Evolutionary conservation across 179 eudicot genomes (phyloP).

Genomic region (Spinacia oleracea): DNA sequence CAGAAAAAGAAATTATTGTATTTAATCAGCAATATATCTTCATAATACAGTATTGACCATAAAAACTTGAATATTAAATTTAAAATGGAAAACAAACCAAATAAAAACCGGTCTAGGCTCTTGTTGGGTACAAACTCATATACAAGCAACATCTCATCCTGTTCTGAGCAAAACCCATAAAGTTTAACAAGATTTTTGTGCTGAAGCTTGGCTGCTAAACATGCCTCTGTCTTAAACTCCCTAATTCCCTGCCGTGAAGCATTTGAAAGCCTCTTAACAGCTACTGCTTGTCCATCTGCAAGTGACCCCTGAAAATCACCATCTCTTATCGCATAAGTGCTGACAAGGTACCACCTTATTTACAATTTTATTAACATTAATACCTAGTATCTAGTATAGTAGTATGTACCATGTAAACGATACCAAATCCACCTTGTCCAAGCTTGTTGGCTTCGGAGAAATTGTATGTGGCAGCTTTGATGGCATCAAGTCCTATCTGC

Average conservation of each 20-base stretch:
- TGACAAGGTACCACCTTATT: no score
- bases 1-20: no score
- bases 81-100: slow-evolving; percentile 20
- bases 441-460: slow-evolving; percentile 38
- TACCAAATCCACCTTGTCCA: slow-evolving; percentile 58
- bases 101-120: slow-evolving; percentile 33
- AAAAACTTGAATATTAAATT: no score
- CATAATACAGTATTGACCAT: no score
- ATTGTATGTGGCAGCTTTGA: slow-evolving; percentile 42
- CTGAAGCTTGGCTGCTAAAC: slow-evolving; percentile 37
- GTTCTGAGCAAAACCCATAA: slow-evolving; percentile 33
- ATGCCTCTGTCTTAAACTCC: slow-evolving; percentile 37
- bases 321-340: neutral
- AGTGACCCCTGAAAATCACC: slow-evolving; percentile 12
- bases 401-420: slow-evolving; percentile 50
- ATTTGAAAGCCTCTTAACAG: slow-evolving; percentile 36
- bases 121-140: slow-evolving; percentile 32
- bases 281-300: slow-evolving; percentile 30
- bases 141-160: slow-evolving; percentile 29
- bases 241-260: slow-evolving; percentile 35
- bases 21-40: no score
- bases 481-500: slow-evolving; percentile 27
- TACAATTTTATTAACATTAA: no score
- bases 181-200: slow-evolving; percentile 38
- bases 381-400: no score